Evolutionary conservation across 2,329 filamentous ascomycete species (phyloP), one percentile per base, ranked within the genome.

Genomic region (Trichoderma sp.): DNA sequence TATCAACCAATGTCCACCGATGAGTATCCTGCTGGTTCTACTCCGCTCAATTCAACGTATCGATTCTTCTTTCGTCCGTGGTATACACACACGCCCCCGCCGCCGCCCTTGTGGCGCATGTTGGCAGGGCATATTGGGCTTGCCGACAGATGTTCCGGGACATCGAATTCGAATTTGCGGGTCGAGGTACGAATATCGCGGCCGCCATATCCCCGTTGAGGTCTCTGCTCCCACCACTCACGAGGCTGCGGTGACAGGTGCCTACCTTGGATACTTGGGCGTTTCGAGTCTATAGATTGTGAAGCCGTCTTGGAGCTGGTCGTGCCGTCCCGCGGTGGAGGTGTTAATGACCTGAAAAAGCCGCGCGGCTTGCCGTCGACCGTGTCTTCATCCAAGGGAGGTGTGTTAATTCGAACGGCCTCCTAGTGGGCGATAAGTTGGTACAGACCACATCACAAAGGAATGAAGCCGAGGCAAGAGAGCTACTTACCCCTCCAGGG

Each of bases 41-140:
- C 19, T 27, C 45, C 57, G 27, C 58, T 79, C 83, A 77, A 73
- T 73, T 68, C 45, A 1, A 53, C 58, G 7, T 72, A 71, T 12
- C 29, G 42, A 5, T 61, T 61, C 39, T 70, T 78, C 58, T 75
- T 73, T 35, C 82, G 76, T 2, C 83, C 83, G 59, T 84, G 83
- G 70, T 84, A 84, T 2, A 86, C 83, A 66, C 84, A 86, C 3
- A 86, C 68, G 0, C 82, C 83, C 6, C 77, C 80, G 5, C 84
- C 83, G n/a, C 80, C 78, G 15, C 79, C 80, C 63, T 73, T 72
- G 65, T 84, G 80, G 48, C 77, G 80, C 52, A 74, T 74, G 72
- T 86, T 84, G 9, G 83, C 75, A 2, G 84, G 84, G 65, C 84
- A 86, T 76, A 85, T 79, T 17, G 83, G 83, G 71, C 84, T 86